Percentiles rank a stretch among this genome's conserved stretches.
Conservation (phyloP, 2,329 filamentous ascomycete species). For the Tolypocladium nubicola region DNA sequence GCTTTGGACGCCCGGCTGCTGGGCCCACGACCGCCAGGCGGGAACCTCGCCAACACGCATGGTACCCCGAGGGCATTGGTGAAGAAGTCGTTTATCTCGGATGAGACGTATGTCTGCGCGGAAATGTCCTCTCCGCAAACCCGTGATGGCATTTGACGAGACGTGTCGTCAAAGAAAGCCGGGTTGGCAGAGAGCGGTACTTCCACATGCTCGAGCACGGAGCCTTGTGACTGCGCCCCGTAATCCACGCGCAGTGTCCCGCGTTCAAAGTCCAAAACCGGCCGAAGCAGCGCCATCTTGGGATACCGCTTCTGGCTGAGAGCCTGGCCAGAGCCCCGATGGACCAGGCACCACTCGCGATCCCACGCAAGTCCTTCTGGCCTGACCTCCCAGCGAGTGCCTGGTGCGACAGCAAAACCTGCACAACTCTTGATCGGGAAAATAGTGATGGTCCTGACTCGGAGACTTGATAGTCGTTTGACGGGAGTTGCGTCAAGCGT, state of each 20-base stretch:
- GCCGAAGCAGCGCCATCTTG: conserved; percentile 74
- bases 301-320: conserved; percentile 85
- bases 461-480: conserved; percentile 5
- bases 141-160: conserved; percentile 42
- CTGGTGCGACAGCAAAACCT: conserved; percentile 58
- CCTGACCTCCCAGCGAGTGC: conserved; percentile 61
- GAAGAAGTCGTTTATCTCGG: conserved; percentile 65
- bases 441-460: conserved; percentile 56
- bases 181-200: conserved; percentile 62
- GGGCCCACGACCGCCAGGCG: conserved; percentile 49
- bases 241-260: conserved; percentile 56
- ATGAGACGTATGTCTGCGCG: conserved; percentile 58
- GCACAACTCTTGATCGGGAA: conserved; percentile 95
- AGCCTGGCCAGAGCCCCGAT: conserved; percentile 72
- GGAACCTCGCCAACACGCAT: conserved; percentile 77
- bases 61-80: conserved; percentile 63
- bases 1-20: conserved; percentile 62
- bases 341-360: conserved; percentile 90
- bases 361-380: conserved; percentile 87
- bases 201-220: conserved; percentile 20
- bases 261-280: conserved; percentile 57
- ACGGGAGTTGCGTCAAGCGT: neutral
- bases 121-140: conserved; percentile 77
- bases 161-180: conserved; percentile 33
- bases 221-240: conserved; percentile 17